A percentile compares a stretch with the other conserved stretches of the same genome.
phyloP scores from a whole-genome alignment of 1,284 basidiomycete genomes.

The Entoloma clypeatum region DNA sequence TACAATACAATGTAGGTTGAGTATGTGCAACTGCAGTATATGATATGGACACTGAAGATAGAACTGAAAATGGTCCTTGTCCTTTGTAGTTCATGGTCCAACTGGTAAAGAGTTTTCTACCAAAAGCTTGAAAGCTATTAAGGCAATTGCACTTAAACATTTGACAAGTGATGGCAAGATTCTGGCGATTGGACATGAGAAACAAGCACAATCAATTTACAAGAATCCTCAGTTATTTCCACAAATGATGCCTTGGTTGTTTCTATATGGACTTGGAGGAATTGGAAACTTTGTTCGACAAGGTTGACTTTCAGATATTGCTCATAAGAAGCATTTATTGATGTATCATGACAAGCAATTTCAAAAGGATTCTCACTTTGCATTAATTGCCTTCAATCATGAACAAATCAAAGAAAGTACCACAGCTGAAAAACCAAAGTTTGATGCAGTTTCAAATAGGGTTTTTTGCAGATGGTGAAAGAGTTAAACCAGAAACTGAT shows the following conservation, averaged over 20 bases:
- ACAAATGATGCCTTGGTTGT: slow-evolving; percentile 22
- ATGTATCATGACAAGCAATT: slow-evolving; percentile 38
- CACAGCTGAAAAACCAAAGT: slow-evolving; percentile 9
- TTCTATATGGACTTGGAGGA: slow-evolving; percentile 19
- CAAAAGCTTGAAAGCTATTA: slow-evolving; percentile 17
- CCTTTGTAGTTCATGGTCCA: slow-evolving; percentile 34
- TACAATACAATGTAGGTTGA: no score
- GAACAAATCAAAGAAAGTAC: slow-evolving; percentile 30
- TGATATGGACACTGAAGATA: slow-evolving; percentile 29
- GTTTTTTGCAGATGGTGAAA: slow-evolving; percentile 3
- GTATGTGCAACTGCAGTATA: no score
- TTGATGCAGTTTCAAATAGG: slow-evolving; percentile 6
- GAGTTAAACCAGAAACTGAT: slow-evolving; percentile 17
- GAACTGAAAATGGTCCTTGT: slow-evolving; percentile 27
- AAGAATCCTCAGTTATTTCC: slow-evolving; percentile 30
- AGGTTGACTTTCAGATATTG: slow-evolving; percentile 8
- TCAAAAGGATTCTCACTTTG: slow-evolving; percentile 32
- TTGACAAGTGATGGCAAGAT: slow-evolving; percentile 15
- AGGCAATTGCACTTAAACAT: slow-evolving; percentile 22
- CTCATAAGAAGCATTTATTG: slow-evolving; percentile 25
- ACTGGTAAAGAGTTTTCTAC: slow-evolving; percentile 22
- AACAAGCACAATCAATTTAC: slow-evolving; percentile 23
- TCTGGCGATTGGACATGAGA: slow-evolving; percentile 21
- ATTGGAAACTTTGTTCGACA: slow-evolving; percentile 5
- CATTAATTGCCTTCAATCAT: slow-evolving; percentile 38